Evolutionary conservation across 495 filamentous ascomycete genomes (phyloP), one percentile per base, ranked within the genome.

Genomic region (Podospora pseudoanserina): DNA sequence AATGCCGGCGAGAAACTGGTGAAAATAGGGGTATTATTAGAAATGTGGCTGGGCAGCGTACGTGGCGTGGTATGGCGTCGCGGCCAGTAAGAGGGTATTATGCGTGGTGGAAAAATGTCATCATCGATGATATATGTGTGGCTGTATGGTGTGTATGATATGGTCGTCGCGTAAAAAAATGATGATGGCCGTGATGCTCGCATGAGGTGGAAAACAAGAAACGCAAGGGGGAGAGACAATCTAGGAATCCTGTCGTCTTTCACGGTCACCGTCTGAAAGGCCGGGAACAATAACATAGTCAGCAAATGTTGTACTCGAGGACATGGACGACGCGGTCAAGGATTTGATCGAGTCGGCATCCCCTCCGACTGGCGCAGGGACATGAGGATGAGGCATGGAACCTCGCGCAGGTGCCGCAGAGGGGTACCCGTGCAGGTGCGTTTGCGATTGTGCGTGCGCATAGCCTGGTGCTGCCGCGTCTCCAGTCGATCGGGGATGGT

Each of bases 191-290:
- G 39, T 49, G 39, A 49, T 11, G 39, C 39, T 49, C 39, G 39
- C 13, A 49, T 49, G 30, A 7, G 4, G 15, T 49, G 15, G 39
- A 13, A 49, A 49, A 49, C 39, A 49, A 49, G 39, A 16, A 49
- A 49, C 39, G 15, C 6, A 16, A 49, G 39, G 55, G 39, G 19
- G 15, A 65, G 32, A 57, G 26, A 13, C 13, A 60, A 63, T 62
- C 70, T 76, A 76, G 64, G 61, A 64, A 58, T 73, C 70, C 69
- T 74, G 73, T 60, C 55, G 55, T 26, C 23, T 19, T 26, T 80
- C 78, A 72, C 76, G 69, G 67, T 80, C 78, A 61, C 78, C 78
- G 74, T 80, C 78, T 80, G 61, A 63, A 63, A 71, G 60, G 59
- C 66, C 60, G 28, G 69, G 58, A 59, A 74, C 72, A 68, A 76